Evolutionary conservation across 1,284 basidiomycete species (phyloP), one percentile per base, ranked within the genome.

Genomic region (Pulchroboletus neoregius): DNA sequence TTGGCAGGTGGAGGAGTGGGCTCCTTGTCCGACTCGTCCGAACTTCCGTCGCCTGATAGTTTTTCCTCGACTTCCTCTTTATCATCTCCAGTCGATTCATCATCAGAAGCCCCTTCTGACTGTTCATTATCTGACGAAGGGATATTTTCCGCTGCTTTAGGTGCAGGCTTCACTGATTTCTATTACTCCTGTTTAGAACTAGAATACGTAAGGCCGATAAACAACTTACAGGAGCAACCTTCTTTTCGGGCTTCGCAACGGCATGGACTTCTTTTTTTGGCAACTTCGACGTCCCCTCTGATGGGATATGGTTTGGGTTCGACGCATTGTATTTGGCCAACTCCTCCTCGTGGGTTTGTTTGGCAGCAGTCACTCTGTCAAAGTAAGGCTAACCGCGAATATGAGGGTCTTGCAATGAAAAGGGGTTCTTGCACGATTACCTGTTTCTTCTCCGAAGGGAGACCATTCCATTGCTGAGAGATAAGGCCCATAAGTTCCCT

Each of bases 401-500:
- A 49, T 50, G 45, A 60, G 46, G 13, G 13, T n/a, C 34, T 37
- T 13, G 22, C 5, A 45, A 46, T 39, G 58, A 26, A 34, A 24
- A 12, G 32, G 10, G 34, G 28, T 4, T 28, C 5, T 26, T 23
- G 30, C 8, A 31, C 1, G 63, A 76, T 52, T 54, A 92, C 92
- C 68, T 84, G 76, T 68, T 90, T 93, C 60, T 87, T 74, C 6
- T 78, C 78, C 7, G 79, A 74, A 16, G 74, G 59, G 73, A 96
- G 78, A 5, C 68, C 68, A 39, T 74, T 72, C 94, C 94, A 97
- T 54, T 79, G 74, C 52, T 81, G 78, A 12, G 86, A 76, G 55
- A 95, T 88, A 55, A 87, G 66, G 37, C 67, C 66, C 53, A 94
- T 71, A 22, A 95, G 70, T 52, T 94, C 91, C 45, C 77, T 69